Percentiles rank a stretch among this genome's conserved stretches.
These are phyloP conservation scores for Vanilla planifolia DNA, from an alignment of 106 monocot species.

Conservation along the genomic window DNA sequence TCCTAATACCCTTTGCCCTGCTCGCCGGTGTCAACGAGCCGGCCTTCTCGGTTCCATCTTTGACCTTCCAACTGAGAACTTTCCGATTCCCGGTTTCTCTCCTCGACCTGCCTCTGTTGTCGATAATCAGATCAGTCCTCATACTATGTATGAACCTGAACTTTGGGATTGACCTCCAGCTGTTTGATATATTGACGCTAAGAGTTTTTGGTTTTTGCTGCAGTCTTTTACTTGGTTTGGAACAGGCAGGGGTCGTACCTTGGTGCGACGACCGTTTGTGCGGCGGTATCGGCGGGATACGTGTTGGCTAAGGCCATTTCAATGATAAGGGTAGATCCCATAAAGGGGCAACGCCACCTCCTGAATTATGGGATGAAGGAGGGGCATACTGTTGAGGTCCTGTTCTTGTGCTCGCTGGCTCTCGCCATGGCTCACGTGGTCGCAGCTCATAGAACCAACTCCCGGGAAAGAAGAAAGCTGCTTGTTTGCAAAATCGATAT, in stretches of 20 bases:
- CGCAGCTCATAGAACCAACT: conserved; percentile 69
- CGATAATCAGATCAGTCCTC: conserved; percentile 13
- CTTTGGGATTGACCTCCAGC: not conserved
- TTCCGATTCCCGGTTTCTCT: conserved; percentile 9
- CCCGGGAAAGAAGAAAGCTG: conserved; percentile 63
- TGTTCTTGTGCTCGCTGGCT: conserved; percentile 58
- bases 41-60: not conserved
- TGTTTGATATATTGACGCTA: not conserved
- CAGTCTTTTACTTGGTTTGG: conserved; percentile 52
- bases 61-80: conserved; percentile 1
- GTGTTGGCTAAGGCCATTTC: conserved; percentile 44
- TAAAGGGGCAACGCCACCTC: not conserved
- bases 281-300: conserved; percentile 32
- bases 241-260: conserved; percentile 61
- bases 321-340: conserved; percentile 16
- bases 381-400: conserved; percentile 17
- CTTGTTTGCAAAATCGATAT: conserved; percentile 74
- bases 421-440: conserved; percentile 61
- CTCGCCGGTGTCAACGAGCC: conserved; percentile 1
- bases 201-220: not conserved
- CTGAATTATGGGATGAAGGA: conserved; percentile 6
- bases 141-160: conserved; percentile 10
- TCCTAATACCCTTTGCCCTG: conserved; percentile 10
- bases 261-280: conserved; percentile 34
- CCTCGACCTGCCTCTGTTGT: conserved; percentile 12